Evolutionary conservation across 176 grass and related monocot genomes (phyloP).

Genomic region (Areca catechu): DNA sequence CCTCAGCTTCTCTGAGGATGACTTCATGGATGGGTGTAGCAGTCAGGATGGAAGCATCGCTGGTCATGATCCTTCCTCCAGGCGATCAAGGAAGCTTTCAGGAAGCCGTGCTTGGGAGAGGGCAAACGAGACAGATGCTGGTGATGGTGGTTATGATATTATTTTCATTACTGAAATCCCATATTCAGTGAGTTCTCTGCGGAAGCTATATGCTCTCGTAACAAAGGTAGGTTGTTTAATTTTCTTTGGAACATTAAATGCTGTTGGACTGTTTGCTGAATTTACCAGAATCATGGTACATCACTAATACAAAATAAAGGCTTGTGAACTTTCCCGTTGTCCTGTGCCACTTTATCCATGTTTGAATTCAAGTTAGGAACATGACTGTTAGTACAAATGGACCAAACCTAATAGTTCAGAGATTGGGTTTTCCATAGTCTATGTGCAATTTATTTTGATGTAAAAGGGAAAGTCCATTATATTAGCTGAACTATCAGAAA

Average conservation of each 20-base stretch:
- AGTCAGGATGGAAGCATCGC: constrained; percentile 67
- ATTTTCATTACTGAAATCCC: constrained; percentile 78
- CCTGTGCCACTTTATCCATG: too few relatives aligned
- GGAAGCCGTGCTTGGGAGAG: constrained; percentile 94
- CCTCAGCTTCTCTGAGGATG: constrained; percentile 89
- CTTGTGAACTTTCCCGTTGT: too few relatives aligned
- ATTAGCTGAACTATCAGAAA: too few relatives aligned
- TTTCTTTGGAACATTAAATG: neutral
- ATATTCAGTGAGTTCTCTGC: constrained; percentile 39
- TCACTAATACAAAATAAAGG: too few relatives aligned
- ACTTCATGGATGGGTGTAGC: constrained; percentile 73
- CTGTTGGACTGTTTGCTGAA: too few relatives aligned
- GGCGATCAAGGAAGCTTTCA: constrained; percentile 78
- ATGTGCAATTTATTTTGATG: too few relatives aligned
- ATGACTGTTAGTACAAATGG: too few relatives aligned
- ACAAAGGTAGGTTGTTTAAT: constrained; percentile 58
- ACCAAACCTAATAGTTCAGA: too few relatives aligned
- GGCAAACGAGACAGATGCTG: constrained; percentile 47
- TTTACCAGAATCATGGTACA: too few relatives aligned
- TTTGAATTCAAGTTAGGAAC: too few relatives aligned
- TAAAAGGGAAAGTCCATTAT: too few relatives aligned
- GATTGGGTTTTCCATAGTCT: too few relatives aligned
- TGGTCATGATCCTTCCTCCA: constrained; percentile 46
- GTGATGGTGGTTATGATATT: constrained; percentile 66
- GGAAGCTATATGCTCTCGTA: constrained; percentile 80